A percentile compares a stretch with the other conserved stretches of the same genome.
These are phyloP conservation scores for Chamaecrista fasciculata DNA, from an alignment of 306 rosid genomes.

Conservation along the genomic window DNA sequence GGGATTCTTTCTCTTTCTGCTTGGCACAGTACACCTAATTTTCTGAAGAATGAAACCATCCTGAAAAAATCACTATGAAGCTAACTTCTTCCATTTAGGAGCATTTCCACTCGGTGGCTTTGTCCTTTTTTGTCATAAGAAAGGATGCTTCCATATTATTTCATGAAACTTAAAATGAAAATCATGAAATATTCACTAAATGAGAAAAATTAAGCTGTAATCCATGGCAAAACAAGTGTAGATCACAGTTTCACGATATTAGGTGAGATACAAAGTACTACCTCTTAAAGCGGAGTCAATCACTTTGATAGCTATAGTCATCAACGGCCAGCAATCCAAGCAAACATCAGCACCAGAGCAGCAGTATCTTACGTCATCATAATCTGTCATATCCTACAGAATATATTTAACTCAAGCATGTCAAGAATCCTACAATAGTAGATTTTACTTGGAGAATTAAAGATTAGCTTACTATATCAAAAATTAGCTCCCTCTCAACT, in stretches of 20 bases:
- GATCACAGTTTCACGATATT: slow-evolving; percentile 10
- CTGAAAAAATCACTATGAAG: background rate
- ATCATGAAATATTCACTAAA: background rate
- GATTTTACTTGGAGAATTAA: background rate
- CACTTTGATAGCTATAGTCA: slow-evolving; percentile 91
- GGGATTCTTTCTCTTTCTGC: background rate
- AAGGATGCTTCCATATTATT: background rate
- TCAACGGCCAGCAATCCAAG: slow-evolving; percentile 91
- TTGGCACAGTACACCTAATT: background rate
- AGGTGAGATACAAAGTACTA: slow-evolving; percentile 27
- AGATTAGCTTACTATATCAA: slow-evolving; percentile 71
- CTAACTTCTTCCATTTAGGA: background rate
- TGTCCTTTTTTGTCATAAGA: background rate
- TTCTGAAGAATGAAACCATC: slow-evolving; percentile 5
- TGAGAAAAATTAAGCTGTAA: background rate
- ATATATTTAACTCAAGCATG: background rate
- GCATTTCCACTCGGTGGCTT: slow-evolving; percentile 3
- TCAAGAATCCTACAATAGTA: background rate
- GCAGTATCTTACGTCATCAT: slow-evolving; percentile 92
- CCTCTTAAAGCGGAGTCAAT: slow-evolving; percentile 80
- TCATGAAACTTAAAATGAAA: background rate
- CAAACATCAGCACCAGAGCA: slow-evolving; percentile 97
- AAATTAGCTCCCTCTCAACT: slow-evolving; percentile 85
- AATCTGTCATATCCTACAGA: slow-evolving; percentile 81
- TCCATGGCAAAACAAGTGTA: background rate